Evolutionary conservation across 164 flowering plant genomes (phyloP).

Genomic region (Macadamia tetraphylla): DNA sequence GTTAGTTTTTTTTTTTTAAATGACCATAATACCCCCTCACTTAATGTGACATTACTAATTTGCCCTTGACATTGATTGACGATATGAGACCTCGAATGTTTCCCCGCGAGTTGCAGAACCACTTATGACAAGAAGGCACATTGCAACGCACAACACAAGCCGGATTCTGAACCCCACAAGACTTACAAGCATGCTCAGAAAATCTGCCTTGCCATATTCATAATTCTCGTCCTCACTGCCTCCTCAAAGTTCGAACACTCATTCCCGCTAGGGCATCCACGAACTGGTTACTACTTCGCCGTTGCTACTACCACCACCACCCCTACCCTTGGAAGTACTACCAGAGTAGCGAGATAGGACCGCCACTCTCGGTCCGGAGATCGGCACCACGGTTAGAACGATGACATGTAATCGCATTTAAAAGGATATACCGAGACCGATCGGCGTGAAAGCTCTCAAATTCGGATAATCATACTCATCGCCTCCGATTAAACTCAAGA

Average conservation of each 20-base stretch:
- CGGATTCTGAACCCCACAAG: constrained; percentile 92
- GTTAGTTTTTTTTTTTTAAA: too few species aligned
- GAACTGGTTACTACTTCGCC: constrained; percentile 26
- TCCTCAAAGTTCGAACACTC: constrained; percentile 84
- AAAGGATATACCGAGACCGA: constrained; percentile 69
- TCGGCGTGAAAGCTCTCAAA: constrained; percentile 63
- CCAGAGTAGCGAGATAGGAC: constrained; percentile 37
- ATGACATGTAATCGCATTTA: too few species aligned
- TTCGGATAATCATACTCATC: constrained; percentile 72
- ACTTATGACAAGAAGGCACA: constrained; percentile 20
- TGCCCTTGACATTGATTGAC: too few species aligned
- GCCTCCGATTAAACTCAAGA: constrained; percentile 91
- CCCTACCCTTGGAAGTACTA: constrained; percentile 9
- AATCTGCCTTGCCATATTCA: constrained; percentile 49
- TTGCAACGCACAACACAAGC: constrained; percentile 96
- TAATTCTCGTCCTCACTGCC: constrained; percentile 38
- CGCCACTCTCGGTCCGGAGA: constrained; percentile 42
- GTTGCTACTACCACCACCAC: constrained; percentile 23
- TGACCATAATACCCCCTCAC: too few species aligned
- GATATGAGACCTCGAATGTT: too few species aligned
- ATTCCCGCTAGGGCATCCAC: constrained; percentile 82
- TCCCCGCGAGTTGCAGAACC: too few species aligned
- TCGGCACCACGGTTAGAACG: constrained; percentile 28
- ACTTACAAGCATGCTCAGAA: constrained; percentile 86
- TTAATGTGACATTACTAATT: too few species aligned